Base-by-base conservation (phyloP, 805 yeast species). In the Tetrapisispora pingtungensis region DNA sequence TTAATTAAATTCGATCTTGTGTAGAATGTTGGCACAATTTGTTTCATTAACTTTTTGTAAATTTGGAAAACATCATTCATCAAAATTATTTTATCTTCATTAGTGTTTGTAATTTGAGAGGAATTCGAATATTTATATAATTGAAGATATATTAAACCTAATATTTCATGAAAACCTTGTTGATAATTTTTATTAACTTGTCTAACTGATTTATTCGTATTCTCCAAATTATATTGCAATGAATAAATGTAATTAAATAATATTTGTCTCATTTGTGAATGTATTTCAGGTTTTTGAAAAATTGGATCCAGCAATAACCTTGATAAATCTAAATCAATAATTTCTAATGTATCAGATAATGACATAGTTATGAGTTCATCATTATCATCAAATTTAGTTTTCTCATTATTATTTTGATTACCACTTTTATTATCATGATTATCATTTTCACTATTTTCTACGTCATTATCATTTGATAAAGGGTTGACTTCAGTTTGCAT, bases 121-220 rank as follows among this genome's bases (percentile, higher is more conserved):
- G 33, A 28, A 28, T 41, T 42, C 13, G 44, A 37, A 32, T 47
- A 46, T 5, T 40, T 40, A 37, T 52, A 48, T 15, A 58, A 38
- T 40, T 60, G 62, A 41, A 59, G 32, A 41, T 54, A 61, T 8
- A 61, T 50, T 31, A 56, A 42, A 10, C 59, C 61, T 19, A 61
- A 49, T 10, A 61, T 36, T 43, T 61, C 66, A 42, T 61, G 66
- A 43, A 51, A 60, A 1, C 66, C 66, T 43, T 61, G 66, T 41
- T 53, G 59, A 47, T 61, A 61, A 36, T 35, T 44, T 35, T 33
- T 39, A 20, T 40, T 40, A 28, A 33, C 8, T 19, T 31, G 33
- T 3, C 35, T 20, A 2, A 40, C 35, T 17, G 35, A 22, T 12
- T 7, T 32, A 18, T 15, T 41, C n/a, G 41, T 49, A 17, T 37